Evolutionary conservation across 1,139 yeast genomes (phyloP).

Genomic region (Geotrichum australiense): DNA sequence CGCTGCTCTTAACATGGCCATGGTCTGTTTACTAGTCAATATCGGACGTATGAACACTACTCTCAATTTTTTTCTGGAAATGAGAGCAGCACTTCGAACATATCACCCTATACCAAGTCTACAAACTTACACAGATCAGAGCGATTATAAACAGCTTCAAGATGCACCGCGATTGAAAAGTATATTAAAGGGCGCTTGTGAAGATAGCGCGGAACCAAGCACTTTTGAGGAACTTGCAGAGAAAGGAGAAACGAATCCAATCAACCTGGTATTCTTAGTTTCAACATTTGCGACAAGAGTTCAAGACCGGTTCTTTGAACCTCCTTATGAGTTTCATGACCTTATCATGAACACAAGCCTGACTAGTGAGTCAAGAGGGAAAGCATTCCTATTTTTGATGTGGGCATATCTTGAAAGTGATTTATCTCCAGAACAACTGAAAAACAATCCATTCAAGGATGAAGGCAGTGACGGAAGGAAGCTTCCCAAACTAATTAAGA

Average conservation of each 20-base stretch:
- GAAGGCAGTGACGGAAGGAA: constrained; percentile 24
- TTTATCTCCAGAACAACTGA: constrained; percentile 47
- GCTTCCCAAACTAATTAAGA: constrained; percentile 25
- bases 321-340: constrained; percentile 49
- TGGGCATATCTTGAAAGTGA: constrained; percentile 47
- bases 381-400: constrained; percentile 73
- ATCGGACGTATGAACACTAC: constrained; percentile 94
- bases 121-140: constrained; percentile 55
- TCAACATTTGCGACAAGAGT: constrained; percentile 57
- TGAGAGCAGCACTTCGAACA: constrained; percentile 88
- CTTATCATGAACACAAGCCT: constrained; percentile 49
- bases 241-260: constrained; percentile 53
- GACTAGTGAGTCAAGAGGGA: constrained; percentile 58
- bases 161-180: constrained; percentile 93
- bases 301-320: constrained; percentile 35
- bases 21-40: constrained; percentile 81
- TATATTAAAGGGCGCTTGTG: constrained; percentile 73
- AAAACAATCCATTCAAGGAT: constrained; percentile 55
- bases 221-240: constrained; percentile 43
- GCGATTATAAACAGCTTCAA: constrained; percentile 67
- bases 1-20: constrained; percentile 69
- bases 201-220: constrained; percentile 47
- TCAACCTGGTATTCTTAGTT: constrained; percentile 67
- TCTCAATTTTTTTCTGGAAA: constrained; percentile 90
- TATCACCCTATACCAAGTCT: constrained; percentile 89